Conservation (phyloP, 495 filamentous ascomycete genomes). For the Talaromyces thailandensis region DNA sequence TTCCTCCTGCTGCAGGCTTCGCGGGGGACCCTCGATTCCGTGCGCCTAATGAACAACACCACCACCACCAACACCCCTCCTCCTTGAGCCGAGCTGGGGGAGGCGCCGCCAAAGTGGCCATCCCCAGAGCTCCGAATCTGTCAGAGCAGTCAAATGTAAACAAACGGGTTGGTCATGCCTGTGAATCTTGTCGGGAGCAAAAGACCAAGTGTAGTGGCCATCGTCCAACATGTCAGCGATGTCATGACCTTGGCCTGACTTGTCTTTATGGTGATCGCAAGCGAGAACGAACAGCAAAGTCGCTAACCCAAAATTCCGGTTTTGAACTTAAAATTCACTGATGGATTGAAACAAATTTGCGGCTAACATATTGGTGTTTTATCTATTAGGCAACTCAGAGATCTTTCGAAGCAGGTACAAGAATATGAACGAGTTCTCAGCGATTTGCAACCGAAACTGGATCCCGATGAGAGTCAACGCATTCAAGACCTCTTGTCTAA, state of each 20-base stretch:
- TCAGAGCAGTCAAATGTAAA: conserved; percentile 20
- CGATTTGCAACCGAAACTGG: conserved; percentile 27
- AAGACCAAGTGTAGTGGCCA: conserved; percentile 57
- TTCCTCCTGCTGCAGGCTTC: conserved; percentile 7
- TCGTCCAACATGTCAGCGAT: conserved; percentile 47
- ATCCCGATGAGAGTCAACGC: conserved; percentile 20
- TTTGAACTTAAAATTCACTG: background rate
- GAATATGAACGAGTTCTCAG: conserved; percentile 26
- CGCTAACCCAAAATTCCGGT: conserved; percentile 11
- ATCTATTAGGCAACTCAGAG: conserved; percentile 28
- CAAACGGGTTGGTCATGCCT: conserved; percentile 45
- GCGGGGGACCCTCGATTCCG: conserved; percentile 12
- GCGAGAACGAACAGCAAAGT: conserved; percentile 49
- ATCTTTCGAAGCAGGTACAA: conserved; percentile 27
- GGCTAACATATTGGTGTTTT: conserved; percentile 16
- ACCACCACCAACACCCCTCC: background rate
- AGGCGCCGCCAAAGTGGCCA: conserved; percentile 28
- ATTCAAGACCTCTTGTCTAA: conserved; percentile 28
- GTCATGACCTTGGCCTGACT: conserved; percentile 37
- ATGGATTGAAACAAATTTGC: conserved; percentile 12
- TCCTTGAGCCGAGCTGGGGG: conserved; percentile 11
- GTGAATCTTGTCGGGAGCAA: conserved; percentile 66
- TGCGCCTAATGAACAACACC: conserved; percentile 4
- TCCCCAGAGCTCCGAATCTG: conserved; percentile 23
- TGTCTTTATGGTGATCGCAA: conserved; percentile 53